Evolutionary conservation across 176 grass and related monocot genomes (phyloP), one percentile per base, ranked within the genome.

Genomic region (Paspalum notatum): DNA sequence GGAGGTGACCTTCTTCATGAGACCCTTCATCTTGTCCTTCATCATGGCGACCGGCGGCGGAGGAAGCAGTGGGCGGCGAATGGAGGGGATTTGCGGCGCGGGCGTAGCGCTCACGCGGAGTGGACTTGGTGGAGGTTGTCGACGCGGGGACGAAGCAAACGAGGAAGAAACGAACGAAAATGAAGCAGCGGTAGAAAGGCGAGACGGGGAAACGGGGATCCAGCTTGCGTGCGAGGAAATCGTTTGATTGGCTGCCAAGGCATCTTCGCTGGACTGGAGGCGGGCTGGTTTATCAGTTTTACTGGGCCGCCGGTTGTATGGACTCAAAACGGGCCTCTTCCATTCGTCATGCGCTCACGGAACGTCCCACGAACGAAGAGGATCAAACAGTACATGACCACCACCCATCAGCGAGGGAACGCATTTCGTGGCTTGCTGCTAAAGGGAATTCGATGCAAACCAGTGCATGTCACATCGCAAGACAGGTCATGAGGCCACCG

Each of bases 1-100:
- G 64, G 90, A 93, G 75, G 92, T 98, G 65, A 95, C 86, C 90
- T 93, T 98, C 77, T 89, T 98, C 86, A 98, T 91, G 77, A 98
- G 76, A 13, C 71, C 92, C 86, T 95, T 98, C 90, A 98, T 87
- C 88, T 92, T 94, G 51, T 89, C 95, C 82, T 94, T 95, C 82
- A 95, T 84, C 52, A 82, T 90, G 44, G 83, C 82, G 75, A 66
- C 15, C 46, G 58, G 53, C 18, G 80, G 32, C 48, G 49, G 81
- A 18, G 61, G 24, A 58, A 52, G 76, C 60, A n/a, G 76, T 42
- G 61, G 45, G 15, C 3, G 47, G 73, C 21, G 44, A 9, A 1
- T 14, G 1, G 82, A 73, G 6, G 13, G 41, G 42, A 54, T 76
- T 55, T 48, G 47, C 47, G 16, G 80, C 66, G 89, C 42, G 77